Evolutionary conservation across 352 stramenopile genomes (phyloP).

Genomic region (Blastocystis sp.): DNA sequence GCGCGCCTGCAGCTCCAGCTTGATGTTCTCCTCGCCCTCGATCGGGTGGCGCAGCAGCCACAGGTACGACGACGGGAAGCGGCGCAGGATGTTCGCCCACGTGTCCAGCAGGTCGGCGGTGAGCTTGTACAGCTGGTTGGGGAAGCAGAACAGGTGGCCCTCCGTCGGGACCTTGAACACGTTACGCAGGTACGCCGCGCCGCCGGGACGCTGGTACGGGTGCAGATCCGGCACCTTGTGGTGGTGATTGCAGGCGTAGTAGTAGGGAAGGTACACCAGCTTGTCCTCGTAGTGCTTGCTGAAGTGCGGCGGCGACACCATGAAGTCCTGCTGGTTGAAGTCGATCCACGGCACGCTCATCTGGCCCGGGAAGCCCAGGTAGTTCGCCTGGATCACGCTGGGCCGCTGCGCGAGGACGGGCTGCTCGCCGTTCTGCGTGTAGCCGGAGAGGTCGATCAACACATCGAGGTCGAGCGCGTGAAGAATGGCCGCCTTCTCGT

Average conservation of each 20-base stretch:
- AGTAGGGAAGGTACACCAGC: slow-evolving; percentile 65
- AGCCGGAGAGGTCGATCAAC: slow-evolving; percentile 40
- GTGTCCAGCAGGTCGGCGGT: slow-evolving; percentile 14
- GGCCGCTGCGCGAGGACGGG: slow-evolving; percentile 9
- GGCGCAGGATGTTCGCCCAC: slow-evolving; percentile 47
- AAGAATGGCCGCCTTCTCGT: slow-evolving; percentile 29
- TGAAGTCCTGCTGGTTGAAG: slow-evolving; percentile 49
- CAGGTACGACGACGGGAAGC: slow-evolving; percentile 1
- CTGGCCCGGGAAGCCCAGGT: slow-evolving; percentile 50
- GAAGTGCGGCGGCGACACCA: slow-evolving; percentile 4
- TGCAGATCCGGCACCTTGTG: slow-evolving; percentile 48
- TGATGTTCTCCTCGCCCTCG: slow-evolving; percentile 60
- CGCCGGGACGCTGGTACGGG: background rate
- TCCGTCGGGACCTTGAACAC: slow-evolving; percentile 36
- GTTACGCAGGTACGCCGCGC: background rate
- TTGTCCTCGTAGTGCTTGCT: slow-evolving; percentile 12
- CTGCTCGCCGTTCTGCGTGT: slow-evolving; percentile 31
- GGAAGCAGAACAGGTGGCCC: slow-evolving; percentile 44
- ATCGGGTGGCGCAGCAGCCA: slow-evolving; percentile 56
- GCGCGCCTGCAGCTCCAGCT: slow-evolving; percentile 32
- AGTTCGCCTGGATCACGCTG: slow-evolving; percentile 49
- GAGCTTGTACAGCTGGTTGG: slow-evolving; percentile 66
- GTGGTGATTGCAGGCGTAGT: slow-evolving; percentile 61
- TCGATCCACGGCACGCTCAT: slow-evolving; percentile 28
- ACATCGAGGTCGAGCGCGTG: slow-evolving; percentile 32